Base-by-base conservation (phyloP, 2,329 filamentous ascomycete genomes). In the Aspergillus sergii region DNA sequence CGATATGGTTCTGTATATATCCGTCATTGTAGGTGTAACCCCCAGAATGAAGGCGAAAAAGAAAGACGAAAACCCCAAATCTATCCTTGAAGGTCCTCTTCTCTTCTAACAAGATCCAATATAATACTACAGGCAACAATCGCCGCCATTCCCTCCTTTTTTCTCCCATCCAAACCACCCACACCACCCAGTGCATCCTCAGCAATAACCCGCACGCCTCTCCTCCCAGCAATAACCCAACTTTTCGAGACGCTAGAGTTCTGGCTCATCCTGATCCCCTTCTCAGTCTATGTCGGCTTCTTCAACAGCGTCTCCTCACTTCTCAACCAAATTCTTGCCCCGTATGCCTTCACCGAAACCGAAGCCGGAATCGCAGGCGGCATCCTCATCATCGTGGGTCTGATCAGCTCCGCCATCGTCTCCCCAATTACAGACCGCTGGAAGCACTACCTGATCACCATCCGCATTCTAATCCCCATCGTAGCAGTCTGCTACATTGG, bases 291-390 rank as follows among this genome's bases (percentile, higher is more conserved):
- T 77, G 92, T 97, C 65, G 93, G 91, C 71, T 90, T 95, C 81
- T 99, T 99, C 88, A 98, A 98, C 84, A 91, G 91, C 69, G 83
- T 94, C 68, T 96, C 93, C 57, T 91, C 91, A 1, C 86, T 98
- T 1, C 84, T 98, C 11, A 96, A 94, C 81, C 94, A 97, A 75
- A 92, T 98, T 75, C 86, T 98, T 67, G 82, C 87, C 45, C 95
- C 95, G 0, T 94, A 97, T 79, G 91, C 88, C 71, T 96, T 93
- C 84, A 86, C 82, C 63, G 91, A 96, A 75, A 90, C 90, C 67
- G 85, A 97, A 61, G 92, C 94, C 26, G 95, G 95, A 39, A 94
- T 98, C 71, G 93, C 90, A 12, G 95, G 95, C 67, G 95, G 91
- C 0, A 79, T 98, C 10, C 85, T 98, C 39, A 98, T 98, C 74